Conservation (phyloP, 2,329 filamentous ascomycete genomes). For the Diaporthe vaccinii region DNA sequence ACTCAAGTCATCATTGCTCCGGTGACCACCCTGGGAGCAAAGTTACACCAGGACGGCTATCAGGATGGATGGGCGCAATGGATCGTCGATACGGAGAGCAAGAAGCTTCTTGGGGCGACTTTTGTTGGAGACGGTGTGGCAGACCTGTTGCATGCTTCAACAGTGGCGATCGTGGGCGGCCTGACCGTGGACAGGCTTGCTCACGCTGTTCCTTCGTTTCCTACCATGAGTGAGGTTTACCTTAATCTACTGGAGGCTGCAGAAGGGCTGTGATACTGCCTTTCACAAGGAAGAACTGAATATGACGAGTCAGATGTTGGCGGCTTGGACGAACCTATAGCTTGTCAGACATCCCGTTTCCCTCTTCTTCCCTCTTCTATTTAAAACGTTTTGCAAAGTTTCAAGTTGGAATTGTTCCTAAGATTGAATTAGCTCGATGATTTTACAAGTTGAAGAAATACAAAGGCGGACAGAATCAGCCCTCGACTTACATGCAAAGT, state of each 20-base stretch:
- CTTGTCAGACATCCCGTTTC: background rate
- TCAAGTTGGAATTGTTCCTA: background rate
- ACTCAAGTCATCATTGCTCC: background rate
- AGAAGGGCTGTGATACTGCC: background rate
- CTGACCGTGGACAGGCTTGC: slow-evolving; percentile 4
- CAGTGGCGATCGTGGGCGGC: background rate
- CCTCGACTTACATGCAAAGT: no score
- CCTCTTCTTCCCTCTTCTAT: background rate
- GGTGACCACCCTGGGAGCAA: background rate
- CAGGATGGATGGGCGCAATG: slow-evolving; percentile 9
- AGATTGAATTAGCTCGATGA: background rate
- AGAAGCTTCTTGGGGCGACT: background rate
- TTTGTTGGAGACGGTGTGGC: background rate
- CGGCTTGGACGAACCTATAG: background rate
- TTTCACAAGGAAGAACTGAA: background rate
- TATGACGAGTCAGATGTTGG: background rate
- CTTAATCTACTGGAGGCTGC: background rate
- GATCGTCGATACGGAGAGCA: background rate
- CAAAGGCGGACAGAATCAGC: no score
- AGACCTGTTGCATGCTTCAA: slow-evolving; percentile 1
- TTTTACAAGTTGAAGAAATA: no score
- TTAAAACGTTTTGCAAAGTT: background rate
- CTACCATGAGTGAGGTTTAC: slow-evolving; percentile 18
- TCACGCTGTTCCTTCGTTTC: background rate
- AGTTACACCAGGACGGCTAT: background rate